A percentile compares a stretch with the other conserved stretches of the same genome.
phyloP scores from a whole-genome alignment of 805 yeast genomes.

The Hanseniaspora pseudoguilliermondii region DNA sequence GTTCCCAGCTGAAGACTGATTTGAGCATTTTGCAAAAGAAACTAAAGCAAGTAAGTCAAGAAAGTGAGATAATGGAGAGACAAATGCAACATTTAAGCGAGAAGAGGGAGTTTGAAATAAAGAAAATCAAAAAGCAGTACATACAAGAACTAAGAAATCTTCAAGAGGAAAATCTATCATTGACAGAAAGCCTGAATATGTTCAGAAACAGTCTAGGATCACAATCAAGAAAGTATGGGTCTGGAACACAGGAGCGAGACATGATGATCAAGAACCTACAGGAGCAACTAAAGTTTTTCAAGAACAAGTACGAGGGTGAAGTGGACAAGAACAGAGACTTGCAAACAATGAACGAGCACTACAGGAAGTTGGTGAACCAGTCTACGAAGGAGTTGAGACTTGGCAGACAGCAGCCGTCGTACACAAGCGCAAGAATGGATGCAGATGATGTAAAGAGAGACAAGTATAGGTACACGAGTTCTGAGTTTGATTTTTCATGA shows the following conservation, averaged over 20 bases:
- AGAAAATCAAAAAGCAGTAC: conserved; percentile 19
- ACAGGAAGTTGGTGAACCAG: conserved; percentile 24
- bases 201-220: conserved; percentile 14
- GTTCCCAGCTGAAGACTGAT: conserved; percentile 17
- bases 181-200: conserved; percentile 13
- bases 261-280: conserved; percentile 15
- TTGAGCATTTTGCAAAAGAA: not conserved
- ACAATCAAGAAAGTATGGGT: conserved; percentile 3
- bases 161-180: conserved; percentile 22
- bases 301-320: conserved; percentile 24
- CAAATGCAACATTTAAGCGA: conserved; percentile 2
- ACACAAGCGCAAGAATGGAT: not conserved
- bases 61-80: conserved; percentile 6
- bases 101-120: conserved; percentile 16
- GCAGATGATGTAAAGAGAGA: not conserved
- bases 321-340: conserved; percentile 25
- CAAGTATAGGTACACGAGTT: conserved; percentile 3
- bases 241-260: conserved; percentile 19
- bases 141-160: conserved; percentile 19
- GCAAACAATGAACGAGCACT: conserved; percentile 24
- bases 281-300: conserved; percentile 18
- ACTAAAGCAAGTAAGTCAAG: not conserved
- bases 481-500: conserved; percentile 5
- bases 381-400: conserved; percentile 23
- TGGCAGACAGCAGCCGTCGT: conserved; percentile 20